phyloP scores from a whole-genome alignment of 805 yeast genomes.

The Kazachstania viticola region DNA sequence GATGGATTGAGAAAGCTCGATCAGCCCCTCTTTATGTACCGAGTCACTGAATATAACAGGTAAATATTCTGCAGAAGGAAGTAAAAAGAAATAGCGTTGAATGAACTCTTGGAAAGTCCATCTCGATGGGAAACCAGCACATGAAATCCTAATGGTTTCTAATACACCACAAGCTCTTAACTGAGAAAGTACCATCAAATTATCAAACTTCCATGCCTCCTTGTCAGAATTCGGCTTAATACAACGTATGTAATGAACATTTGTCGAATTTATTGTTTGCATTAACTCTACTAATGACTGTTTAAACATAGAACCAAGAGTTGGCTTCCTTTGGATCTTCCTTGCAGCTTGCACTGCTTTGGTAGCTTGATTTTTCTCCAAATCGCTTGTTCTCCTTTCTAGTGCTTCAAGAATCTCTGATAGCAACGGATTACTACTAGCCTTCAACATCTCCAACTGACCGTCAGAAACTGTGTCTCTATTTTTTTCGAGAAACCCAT shows the following conservation, averaged over 20 bases:
- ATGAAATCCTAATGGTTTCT: slow-evolving; percentile 90
- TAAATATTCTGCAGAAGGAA: slow-evolving; percentile 59
- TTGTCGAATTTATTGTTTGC: slow-evolving; percentile 87
- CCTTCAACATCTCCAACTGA: slow-evolving; percentile 71
- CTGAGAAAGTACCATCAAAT: slow-evolving; percentile 92
- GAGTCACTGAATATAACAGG: slow-evolving; percentile 36
- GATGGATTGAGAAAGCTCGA: slow-evolving; percentile 53
- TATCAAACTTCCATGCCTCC: slow-evolving; percentile 91
- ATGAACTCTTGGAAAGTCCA: slow-evolving; percentile 94
- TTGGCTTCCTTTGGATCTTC: slow-evolving; percentile 65
- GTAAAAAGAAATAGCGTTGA: slow-evolving; percentile 72
- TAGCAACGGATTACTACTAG: slow-evolving; percentile 55
- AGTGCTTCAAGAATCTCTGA: slow-evolving; percentile 40
- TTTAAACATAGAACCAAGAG: slow-evolving; percentile 90
- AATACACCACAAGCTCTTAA: slow-evolving; percentile 97
- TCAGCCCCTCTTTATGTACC: slow-evolving; percentile 42
- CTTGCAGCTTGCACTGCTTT: slow-evolving; percentile 32
- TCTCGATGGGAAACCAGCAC: slow-evolving; percentile 96
- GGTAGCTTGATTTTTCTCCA: slow-evolving; percentile 23
- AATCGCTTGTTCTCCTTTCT: slow-evolving; percentile 34
- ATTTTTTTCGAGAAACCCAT: slow-evolving; percentile 92
- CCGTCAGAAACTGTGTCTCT: slow-evolving; percentile 97
- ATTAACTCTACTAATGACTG: slow-evolving; percentile 83
- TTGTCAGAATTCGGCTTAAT: slow-evolving; percentile 93
- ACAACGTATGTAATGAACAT: slow-evolving; percentile 94